Evolutionary conservation across 345 rosid species (phyloP).

Genomic region (Citrus maxima): DNA sequence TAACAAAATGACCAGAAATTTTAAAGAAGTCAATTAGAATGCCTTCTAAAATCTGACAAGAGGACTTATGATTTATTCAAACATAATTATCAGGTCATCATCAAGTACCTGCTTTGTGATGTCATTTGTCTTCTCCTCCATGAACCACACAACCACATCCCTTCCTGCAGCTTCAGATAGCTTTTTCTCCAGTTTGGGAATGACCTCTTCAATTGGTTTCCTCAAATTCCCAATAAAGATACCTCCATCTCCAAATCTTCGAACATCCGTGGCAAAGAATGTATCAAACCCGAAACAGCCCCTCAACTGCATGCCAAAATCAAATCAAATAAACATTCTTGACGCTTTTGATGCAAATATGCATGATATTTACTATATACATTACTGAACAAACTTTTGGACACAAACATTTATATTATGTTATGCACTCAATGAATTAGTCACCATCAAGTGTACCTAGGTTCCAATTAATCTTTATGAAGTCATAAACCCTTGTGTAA

Average conservation of each 20-base stretch:
- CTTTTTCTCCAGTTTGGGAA: slow-evolving; percentile 77
- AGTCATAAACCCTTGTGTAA: not conserved
- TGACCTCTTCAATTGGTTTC: slow-evolving; percentile 74
- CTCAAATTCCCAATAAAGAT: slow-evolving; percentile 83
- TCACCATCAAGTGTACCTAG: not conserved
- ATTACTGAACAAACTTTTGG: not conserved
- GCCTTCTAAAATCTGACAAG: not conserved
- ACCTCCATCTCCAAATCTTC: slow-evolving; percentile 97
- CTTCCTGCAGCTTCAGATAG: slow-evolving; percentile 82
- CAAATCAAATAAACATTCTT: not conserved
- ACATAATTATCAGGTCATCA: not conserved
- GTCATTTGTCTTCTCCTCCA: slow-evolving; percentile 84
- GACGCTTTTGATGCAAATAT: not conserved
- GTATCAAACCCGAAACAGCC: slow-evolving; percentile 88
- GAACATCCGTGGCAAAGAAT: slow-evolving; percentile 83
- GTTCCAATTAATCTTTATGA: not conserved
- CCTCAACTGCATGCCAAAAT: slow-evolving; percentile 57
- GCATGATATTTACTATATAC: not conserved
- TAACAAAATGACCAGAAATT: too few relatives aligned
- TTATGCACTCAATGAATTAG: not conserved
- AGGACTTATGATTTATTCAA: not conserved
- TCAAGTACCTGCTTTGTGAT: slow-evolving; percentile 76
- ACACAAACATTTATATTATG: not conserved
- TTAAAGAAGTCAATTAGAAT: not conserved
- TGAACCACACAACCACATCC: slow-evolving; percentile 86